Base-by-base conservation (phyloP, 306 rosid species). In the Quercus rubra region DNA sequence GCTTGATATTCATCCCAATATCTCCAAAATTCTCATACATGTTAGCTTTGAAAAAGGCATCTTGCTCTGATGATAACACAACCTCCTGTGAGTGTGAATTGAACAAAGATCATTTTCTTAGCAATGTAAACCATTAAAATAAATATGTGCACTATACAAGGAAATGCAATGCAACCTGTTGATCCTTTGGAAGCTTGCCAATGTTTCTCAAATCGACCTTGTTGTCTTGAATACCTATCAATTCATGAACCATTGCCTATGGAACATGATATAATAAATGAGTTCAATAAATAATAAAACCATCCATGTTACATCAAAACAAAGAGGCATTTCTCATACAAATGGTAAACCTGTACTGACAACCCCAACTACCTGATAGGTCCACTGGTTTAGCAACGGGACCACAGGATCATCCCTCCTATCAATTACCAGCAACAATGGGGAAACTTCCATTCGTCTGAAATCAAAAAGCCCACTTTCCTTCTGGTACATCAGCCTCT, bases 241-340 rank as follows among this genome's bases (percentile, higher is more conserved):
- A 88, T 83, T 95, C 99, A 77, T 95, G 98, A 86, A 93, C 96
- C 99, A 95, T 95, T 49, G 97, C 99, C 99, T 95, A 80, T 77
- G 82, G 68, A 71, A 63, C 66, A 74, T 72, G 70, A 82, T 30
- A 31, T 7, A 79, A 85, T 3, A 70, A 76, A 79, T 21, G 25
- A 81, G 69, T 79, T 58, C 55, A 70, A 33, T 46, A 62, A 13
- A 58, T 70, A 51, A 30, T 71, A 72, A 81, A 69, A 77, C 61
- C 63, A 51, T 19, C 43, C 6, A 20, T 70, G 61, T 61, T 72
- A 67, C 5, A 13, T 54, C 66, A 70, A 25, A 33, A 56, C 51
- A 69, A 67, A 52, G 30, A 43, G 70, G 74, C 76, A 69, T 55
- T 79, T 83, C 38, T 68, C 66, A 61, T 59, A 77, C 8, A 81